phyloP scores from a whole-genome alignment of 768 basidiomycete genomes.

The Floccularia luteovirens region DNA sequence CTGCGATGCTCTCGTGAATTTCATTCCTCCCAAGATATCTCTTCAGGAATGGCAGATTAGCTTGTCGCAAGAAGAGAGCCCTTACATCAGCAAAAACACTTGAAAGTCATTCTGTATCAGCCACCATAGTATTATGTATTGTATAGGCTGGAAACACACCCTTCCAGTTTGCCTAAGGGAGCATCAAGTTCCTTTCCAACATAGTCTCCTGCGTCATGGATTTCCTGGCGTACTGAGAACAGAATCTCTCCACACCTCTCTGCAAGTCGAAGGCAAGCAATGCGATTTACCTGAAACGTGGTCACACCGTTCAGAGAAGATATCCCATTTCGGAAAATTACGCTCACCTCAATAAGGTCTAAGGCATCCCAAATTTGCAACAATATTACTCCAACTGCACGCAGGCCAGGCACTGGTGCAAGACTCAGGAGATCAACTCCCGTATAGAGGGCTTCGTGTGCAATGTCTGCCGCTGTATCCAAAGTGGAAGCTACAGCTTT shows the following conservation, averaged over 20 bases:
- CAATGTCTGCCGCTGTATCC: slow-evolving; percentile 29
- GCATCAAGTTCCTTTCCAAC: slow-evolving; percentile 39
- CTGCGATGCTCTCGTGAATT: slow-evolving; percentile 42
- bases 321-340: background rate
- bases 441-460: slow-evolving; percentile 35
- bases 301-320: background rate
- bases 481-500: slow-evolving; percentile 30
- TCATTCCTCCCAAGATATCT: slow-evolving; percentile 73
- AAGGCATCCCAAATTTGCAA: slow-evolving; percentile 61
- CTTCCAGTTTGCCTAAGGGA: slow-evolving; percentile 44
- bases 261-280: slow-evolving; percentile 62
- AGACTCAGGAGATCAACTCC: slow-evolving; percentile 35
- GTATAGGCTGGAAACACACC: slow-evolving; percentile 22
- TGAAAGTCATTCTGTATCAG: background rate
- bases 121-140: background rate
- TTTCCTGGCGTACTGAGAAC: slow-evolving; percentile 53
- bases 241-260: slow-evolving; percentile 68
- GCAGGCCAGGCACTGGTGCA: slow-evolving; percentile 50
- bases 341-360: slow-evolving; percentile 52
- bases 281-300: slow-evolving; percentile 50
- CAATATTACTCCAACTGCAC: slow-evolving; percentile 41
- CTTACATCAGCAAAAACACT: slow-evolving; percentile 38
- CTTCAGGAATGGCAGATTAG: slow-evolving; percentile 66
- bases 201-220: slow-evolving; percentile 46
- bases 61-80: slow-evolving; percentile 49